phyloP scores from a whole-genome alignment of 192 early-diverging fungal genomes.

The Dissophora globulifera region DNA sequence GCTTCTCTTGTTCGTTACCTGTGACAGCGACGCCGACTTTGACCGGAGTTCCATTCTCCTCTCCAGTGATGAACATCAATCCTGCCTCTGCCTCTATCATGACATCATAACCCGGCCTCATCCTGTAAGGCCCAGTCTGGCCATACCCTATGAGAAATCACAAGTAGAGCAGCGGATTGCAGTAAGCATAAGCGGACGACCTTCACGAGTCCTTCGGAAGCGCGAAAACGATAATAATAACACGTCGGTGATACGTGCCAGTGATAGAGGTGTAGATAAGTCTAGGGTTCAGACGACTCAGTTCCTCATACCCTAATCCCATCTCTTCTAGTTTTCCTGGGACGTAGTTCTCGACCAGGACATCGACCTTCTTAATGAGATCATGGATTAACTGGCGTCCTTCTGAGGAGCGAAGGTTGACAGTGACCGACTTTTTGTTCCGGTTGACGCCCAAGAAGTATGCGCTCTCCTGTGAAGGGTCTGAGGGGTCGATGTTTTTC shows the following conservation, averaged over 20 bases:
- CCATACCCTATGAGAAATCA: slow-evolving; percentile 76
- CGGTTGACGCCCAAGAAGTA: slow-evolving; percentile 95
- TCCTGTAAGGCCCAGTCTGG: slow-evolving; percentile 82
- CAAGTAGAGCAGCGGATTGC: too few relatives aligned
- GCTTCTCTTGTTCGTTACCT: too few relatives aligned
- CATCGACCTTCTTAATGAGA: slow-evolving; percentile 76
- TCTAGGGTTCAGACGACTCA: slow-evolving; percentile 74
- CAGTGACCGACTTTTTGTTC: slow-evolving; percentile 90
- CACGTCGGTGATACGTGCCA: slow-evolving; percentile 35
- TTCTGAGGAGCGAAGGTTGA: slow-evolving; percentile 78
- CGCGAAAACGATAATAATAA: not conserved
- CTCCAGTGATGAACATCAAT: slow-evolving; percentile 97
- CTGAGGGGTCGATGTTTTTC: slow-evolving; percentile 44
- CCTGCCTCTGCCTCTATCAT: slow-evolving; percentile 92
- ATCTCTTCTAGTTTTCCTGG: slow-evolving; percentile 85
- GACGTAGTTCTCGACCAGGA: slow-evolving; percentile 93
- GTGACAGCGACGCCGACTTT: slow-evolving; percentile 99
- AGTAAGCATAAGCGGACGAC: too few relatives aligned
- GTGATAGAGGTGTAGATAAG: slow-evolving; percentile 91
- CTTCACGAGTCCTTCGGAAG: too few relatives aligned
- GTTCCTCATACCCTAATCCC: slow-evolving; percentile 80
- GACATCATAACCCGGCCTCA: slow-evolving; percentile 91
- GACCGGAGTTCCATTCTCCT: slow-evolving; percentile 81
- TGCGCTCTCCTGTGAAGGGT: slow-evolving; percentile 70
- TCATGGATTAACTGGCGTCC: slow-evolving; percentile 74